Evolutionary conservation across 352 stramenopile genomes (phyloP), one percentile per base, ranked within the genome.

Genomic region (Elongisporangium anandrum): DNA sequence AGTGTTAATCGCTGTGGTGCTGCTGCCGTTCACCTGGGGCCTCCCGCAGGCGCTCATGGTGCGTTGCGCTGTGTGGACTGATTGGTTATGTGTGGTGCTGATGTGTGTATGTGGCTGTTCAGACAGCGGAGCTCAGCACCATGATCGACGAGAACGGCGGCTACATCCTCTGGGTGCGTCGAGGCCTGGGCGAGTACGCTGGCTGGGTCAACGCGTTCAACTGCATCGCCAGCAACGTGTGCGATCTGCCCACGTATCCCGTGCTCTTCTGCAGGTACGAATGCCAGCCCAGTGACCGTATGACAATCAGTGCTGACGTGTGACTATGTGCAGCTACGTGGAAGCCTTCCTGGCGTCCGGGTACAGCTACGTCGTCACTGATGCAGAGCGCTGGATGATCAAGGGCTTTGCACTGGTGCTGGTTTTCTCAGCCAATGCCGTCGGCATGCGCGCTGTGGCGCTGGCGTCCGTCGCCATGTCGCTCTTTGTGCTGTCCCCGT

Each of bases 191-290:
- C n/a, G 67, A 90, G 54, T 94, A 87, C 50, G 82, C 83, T 13
- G 85, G 85, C 39, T 94, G 85, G 81, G 59, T 94, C 50, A 94
- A 94, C 64, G 82, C 83, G 39, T 91, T 91, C 62, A 94, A 94
- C 62, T 89, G 74, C 45, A 88, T 94, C 29, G 81, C 80, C 48
- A 92, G 81, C 71, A 94, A 94, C 60, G 70, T 93, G 20, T 94
- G 81, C 60, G 85, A 94, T 60, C 61, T 94, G 63, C 85, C 85
- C 17, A 92, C 81, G 38, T 94, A 94, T 52, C 83, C 85, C 0
- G 85, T 94, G 55, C 75, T 94, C 16, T 92, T 93, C 41, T 91
- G 81, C 79, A 81, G 69, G 72, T 85, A 56, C 41, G 21, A 38
- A 13, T 17, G 8, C 41, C 24, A 9, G 39, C 26, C 12, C 8